Evolutionary conservation across 2,329 filamentous ascomycete species (phyloP).

Genomic region (Mariannaea sp.): DNA sequence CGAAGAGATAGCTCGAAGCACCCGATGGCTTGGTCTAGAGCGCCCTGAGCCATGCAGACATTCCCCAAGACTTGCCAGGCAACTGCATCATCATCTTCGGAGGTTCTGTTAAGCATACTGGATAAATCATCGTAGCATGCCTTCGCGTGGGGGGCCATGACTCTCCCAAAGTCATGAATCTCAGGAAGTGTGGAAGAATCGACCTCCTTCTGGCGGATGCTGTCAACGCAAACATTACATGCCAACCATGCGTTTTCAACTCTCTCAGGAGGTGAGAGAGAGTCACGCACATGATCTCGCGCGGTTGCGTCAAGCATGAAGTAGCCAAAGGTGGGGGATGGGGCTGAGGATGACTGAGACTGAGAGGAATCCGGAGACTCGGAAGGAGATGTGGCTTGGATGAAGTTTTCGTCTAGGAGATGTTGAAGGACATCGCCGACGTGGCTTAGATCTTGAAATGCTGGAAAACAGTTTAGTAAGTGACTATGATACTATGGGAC

Average conservation of each 20-base stretch:
- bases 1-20: conserved; percentile 14
- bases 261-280: conserved; percentile 8
- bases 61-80: conserved; percentile 18
- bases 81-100: conserved; percentile 10
- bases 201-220: conserved; percentile 15
- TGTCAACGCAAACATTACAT: conserved; percentile 13
- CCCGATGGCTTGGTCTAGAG: conserved; percentile 13
- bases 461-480: neutral
- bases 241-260: conserved; percentile 17
- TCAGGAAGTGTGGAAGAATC: conserved; percentile 10
- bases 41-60: conserved; percentile 17
- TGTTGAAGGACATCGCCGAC: conserved; percentile 17
- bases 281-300: conserved; percentile 13
- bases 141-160: conserved; percentile 19
- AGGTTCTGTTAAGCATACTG: conserved; percentile 5
- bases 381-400: conserved; percentile 4
- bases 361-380: conserved; percentile 15
- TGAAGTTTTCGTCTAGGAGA: conserved; percentile 12
- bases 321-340: conserved; percentile 10
- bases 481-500: neutral
- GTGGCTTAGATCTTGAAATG: conserved; percentile 13
- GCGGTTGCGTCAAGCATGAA: conserved; percentile 13
- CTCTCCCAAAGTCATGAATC: conserved; percentile 19
- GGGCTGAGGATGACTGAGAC: conserved; percentile 4
- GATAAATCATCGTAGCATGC: conserved; percentile 16